Evolutionary conservation across 345 rosid genomes (phyloP).

Genomic region (Dimocarpus longan): DNA sequence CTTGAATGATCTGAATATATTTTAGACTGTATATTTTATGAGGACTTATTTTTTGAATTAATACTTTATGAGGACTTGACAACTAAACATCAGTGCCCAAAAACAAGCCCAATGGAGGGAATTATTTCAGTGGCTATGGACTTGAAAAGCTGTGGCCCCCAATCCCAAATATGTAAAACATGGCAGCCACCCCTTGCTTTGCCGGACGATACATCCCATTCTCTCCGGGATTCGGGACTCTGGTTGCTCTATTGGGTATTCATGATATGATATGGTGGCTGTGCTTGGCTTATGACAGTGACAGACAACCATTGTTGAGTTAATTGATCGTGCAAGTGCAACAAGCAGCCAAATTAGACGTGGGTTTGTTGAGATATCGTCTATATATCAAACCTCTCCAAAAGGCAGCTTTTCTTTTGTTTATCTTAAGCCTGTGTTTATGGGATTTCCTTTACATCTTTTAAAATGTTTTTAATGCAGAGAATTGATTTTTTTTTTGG

Average conservation of each 20-base stretch:
- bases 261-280: neutral
- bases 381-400: too few species aligned
- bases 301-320: neutral
- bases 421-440: too few species aligned
- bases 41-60: too few species aligned
- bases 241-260: neutral
- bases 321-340: neutral
- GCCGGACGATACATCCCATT: neutral
- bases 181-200: neutral
- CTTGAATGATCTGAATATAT: too few species aligned
- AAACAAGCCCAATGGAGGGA: too few species aligned
- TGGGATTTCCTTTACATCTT: too few species aligned
- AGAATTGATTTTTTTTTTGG: too few species aligned
- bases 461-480: too few species aligned
- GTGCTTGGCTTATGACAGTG: neutral
- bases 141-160: neutral
- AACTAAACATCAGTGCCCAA: too few species aligned
- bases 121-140: neutral
- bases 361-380: neutral
- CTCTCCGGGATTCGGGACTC: neutral
- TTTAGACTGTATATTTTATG: too few species aligned
- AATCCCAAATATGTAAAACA: neutral
- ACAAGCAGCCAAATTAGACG: neutral
- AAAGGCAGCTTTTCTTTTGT: too few species aligned
- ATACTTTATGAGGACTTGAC: too few species aligned